Conservation (phyloP, 2,329 filamentous ascomycete species). For the Dendrostoma leiphaemia region DNA sequence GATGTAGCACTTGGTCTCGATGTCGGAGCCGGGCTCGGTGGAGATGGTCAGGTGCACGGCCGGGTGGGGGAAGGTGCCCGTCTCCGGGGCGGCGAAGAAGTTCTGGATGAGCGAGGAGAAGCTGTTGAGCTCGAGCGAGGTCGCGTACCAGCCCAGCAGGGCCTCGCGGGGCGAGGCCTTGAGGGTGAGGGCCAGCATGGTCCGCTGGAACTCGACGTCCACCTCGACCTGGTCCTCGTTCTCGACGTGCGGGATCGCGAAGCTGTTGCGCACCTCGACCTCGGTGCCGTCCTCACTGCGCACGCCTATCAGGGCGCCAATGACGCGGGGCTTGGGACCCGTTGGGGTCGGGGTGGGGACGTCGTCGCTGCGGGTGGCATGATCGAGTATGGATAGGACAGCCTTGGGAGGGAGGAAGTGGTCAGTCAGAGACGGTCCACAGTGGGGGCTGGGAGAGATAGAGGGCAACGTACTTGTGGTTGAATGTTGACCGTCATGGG, state of each 20-base stretch:
- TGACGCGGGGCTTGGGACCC: slow-evolving; percentile 84
- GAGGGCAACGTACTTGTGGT: slow-evolving; percentile 69
- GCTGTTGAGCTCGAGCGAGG: slow-evolving; percentile 92
- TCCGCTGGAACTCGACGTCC: slow-evolving; percentile 99
- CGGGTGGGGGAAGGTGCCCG: slow-evolving; percentile 96
- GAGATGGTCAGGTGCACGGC: slow-evolving; percentile 95
- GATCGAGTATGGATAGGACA: slow-evolving; percentile 80
- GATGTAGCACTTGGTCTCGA: slow-evolving; percentile 92
- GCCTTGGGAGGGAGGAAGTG: slow-evolving; percentile 41
- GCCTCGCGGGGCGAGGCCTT: slow-evolving; percentile 92
- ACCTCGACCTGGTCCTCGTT: slow-evolving; percentile 98
- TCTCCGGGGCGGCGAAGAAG: slow-evolving; percentile 96
- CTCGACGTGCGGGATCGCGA: slow-evolving; percentile 97
- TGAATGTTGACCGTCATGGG: slow-evolving; percentile 94
- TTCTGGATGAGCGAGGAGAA: slow-evolving; percentile 99
- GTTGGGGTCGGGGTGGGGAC: slow-evolving; percentile 45
- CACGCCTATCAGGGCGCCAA: slow-evolving; percentile 89
- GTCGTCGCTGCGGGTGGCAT: slow-evolving; percentile 83
- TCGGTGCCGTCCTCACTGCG: slow-evolving; percentile 96
- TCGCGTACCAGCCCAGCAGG: slow-evolving; percentile 97
- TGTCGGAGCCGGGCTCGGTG: slow-evolving; percentile 82
- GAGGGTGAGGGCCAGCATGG: slow-evolving; percentile 93
- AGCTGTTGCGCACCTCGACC: slow-evolving; percentile 92
- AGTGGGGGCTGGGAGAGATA: slow-evolving; percentile 2
- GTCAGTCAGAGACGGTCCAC: neutral